Conservation (phyloP, 2,329 filamentous ascomycete genomes). For the Fusarium temperatum region DNA sequence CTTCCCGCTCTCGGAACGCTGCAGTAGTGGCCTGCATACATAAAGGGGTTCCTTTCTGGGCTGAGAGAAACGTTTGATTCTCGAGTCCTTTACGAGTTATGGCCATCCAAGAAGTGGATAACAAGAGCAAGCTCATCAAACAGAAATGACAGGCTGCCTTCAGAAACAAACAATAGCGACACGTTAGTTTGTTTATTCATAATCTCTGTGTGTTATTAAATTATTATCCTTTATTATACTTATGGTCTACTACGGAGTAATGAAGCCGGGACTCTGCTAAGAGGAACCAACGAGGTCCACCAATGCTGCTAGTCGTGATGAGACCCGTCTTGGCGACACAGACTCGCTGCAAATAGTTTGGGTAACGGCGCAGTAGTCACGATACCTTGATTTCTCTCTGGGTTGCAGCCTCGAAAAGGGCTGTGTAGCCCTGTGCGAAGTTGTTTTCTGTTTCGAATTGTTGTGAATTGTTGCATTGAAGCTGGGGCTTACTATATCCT, state of each 20-base stretch:
- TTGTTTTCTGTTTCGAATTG: constrained; percentile 25
- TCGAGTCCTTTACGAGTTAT: constrained; percentile 1
- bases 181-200: constrained; percentile 6
- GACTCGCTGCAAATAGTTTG: constrained; percentile 32
- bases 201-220: constrained; percentile 1
- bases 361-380: constrained; percentile 31
- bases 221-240: neutral
- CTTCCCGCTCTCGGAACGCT: constrained; percentile 34
- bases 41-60: constrained; percentile 27
- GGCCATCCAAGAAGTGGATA: neutral
- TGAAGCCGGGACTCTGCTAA: constrained; percentile 12
- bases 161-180: neutral
- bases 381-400: constrained; percentile 16
- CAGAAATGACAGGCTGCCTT: neutral
- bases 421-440: constrained; percentile 30
- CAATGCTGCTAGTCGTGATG: constrained; percentile 36
- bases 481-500: neutral
- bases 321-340: constrained; percentile 38
- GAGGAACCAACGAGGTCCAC: constrained; percentile 28
- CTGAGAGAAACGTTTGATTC: neutral
- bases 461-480: constrained; percentile 19
- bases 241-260: neutral
- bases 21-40: constrained; percentile 36
- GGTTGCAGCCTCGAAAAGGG: constrained; percentile 2
- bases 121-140: constrained; percentile 2